These are phyloP conservation scores for Fusarium buxicola DNA, from an alignment of 2,329 filamentous ascomycete species.

Conservation along the genomic window DNA sequence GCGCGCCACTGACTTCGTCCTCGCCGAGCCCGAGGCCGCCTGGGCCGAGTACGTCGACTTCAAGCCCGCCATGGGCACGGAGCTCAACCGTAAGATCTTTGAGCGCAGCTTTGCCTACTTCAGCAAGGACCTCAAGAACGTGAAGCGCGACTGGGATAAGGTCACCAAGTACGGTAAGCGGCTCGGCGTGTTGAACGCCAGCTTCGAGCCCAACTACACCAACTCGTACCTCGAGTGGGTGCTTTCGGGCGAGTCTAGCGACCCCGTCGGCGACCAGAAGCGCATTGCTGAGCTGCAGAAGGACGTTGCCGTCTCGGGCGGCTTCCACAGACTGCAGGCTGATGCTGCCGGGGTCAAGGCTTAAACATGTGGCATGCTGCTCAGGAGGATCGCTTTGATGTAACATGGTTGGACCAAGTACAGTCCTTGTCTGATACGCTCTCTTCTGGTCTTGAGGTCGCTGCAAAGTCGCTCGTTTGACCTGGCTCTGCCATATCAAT, in stretches of 20 bases:
- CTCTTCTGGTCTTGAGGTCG: conserved; percentile 17
- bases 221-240: conserved; percentile 76
- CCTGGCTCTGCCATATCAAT: conserved; percentile 9
- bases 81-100: conserved; percentile 81
- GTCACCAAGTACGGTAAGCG: conserved; percentile 82
- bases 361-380: neutral
- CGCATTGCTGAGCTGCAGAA: conserved; percentile 77
- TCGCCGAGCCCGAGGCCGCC: conserved; percentile 70
- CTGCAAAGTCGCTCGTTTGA: conserved; percentile 24
- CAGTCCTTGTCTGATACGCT: conserved; percentile 24
- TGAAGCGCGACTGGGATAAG: conserved; percentile 79
- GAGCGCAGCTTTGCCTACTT: conserved; percentile 84
- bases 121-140: conserved; percentile 79
- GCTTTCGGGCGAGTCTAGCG: conserved; percentile 71
- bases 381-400: neutral
- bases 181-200: conserved; percentile 71
- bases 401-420: conserved; percentile 9
- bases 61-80: conserved; percentile 76
- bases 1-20: conserved; percentile 77
- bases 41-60: conserved; percentile 77
- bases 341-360: conserved; percentile 36
- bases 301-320: conserved; percentile 72
- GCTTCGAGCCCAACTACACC: conserved; percentile 79
- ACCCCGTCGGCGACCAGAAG: conserved; percentile 80
- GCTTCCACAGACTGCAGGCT: conserved; percentile 65